Conservation (phyloP, 2,329 filamentous ascomycete genomes). For the Paracorniculantispora psalliotae region DNA sequence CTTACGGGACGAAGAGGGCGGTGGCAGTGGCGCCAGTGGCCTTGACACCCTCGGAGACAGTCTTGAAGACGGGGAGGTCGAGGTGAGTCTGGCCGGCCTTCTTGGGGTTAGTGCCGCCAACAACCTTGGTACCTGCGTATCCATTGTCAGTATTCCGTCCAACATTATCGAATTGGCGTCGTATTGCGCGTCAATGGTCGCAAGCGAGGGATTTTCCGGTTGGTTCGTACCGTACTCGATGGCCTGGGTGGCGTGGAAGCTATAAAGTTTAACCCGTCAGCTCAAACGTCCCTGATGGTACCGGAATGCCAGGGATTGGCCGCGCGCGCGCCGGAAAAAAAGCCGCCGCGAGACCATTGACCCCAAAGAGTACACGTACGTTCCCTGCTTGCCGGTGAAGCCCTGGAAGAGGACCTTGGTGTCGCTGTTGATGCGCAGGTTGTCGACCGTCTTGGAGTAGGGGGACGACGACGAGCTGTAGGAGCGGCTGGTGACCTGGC, state of each 20-base stretch:
- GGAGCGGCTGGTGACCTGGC: conserved; percentile 59
- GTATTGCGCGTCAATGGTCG: background rate
- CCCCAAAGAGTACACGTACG: no score
- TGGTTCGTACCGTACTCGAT: conserved; percentile 84
- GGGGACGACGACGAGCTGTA: conserved; percentile 69
- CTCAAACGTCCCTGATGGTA: no score
- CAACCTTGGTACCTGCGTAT: conserved; percentile 79
- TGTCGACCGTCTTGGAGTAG: conserved; percentile 70
- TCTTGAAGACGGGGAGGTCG: conserved; percentile 87
- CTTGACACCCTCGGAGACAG: conserved; percentile 82
- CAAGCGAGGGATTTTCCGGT: background rate
- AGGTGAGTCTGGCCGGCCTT: conserved; percentile 91
- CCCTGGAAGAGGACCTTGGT: conserved; percentile 97
- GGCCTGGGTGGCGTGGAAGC: conserved; percentile 95
- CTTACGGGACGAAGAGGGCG: conserved; percentile 92
- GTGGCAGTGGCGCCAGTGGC: conserved; percentile 86
- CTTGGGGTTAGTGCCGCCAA: conserved; percentile 98
- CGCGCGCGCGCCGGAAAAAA: background rate
- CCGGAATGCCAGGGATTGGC: background rate
- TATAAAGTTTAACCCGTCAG: conserved; percentile 31
- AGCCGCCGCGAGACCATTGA: no score
- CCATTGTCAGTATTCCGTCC: background rate
- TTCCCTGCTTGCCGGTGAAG: conserved; percentile 96
- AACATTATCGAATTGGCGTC: background rate
- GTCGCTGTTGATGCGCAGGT: conserved; percentile 87